Percentiles rank a stretch among this genome's conserved stretches.
Conservation (phyloP, 106 monocot species). For the Dactylorhiza incarnata region DNA sequence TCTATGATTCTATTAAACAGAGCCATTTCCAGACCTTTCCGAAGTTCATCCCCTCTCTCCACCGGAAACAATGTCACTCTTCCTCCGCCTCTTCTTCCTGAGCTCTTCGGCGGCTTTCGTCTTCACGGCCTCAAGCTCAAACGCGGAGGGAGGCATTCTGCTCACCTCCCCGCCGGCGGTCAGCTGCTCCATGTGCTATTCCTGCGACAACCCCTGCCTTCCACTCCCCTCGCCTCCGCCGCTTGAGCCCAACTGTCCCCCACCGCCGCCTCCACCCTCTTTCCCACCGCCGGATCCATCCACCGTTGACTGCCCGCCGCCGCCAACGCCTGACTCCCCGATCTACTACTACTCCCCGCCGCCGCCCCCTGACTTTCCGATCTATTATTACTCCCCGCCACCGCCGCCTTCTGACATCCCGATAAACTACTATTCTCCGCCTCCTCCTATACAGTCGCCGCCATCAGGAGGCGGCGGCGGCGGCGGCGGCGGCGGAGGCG, state of each 20-base stretch:
- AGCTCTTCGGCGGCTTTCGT: background rate
- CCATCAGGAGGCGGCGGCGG: background rate
- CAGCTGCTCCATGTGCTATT: constrained; percentile 17
- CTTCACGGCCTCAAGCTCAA: background rate
- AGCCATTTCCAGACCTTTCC: background rate
- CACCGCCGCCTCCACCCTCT: constrained; percentile 40
- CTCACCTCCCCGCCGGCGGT: background rate
- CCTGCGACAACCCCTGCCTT: constrained; percentile 25
- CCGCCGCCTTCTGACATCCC: constrained; percentile 10
- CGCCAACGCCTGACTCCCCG: constrained; percentile 14
- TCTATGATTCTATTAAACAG: background rate
- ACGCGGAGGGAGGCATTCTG: background rate
- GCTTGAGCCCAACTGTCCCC: constrained; percentile 21
- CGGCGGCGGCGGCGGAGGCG: background rate
- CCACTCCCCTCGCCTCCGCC: constrained; percentile 14
- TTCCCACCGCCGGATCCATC: constrained; percentile 21
- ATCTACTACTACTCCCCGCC: constrained; percentile 10
- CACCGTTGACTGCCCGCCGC: constrained; percentile 11
- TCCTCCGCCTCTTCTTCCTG: constrained; percentile 16
- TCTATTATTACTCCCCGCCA: constrained; percentile 2
- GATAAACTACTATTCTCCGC: constrained; percentile 3
- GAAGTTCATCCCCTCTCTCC: background rate
- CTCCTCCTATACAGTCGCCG: background rate
- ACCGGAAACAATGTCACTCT: background rate
- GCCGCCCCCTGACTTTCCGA: constrained; percentile 1